Conservation (phyloP, 2,329 filamentous ascomycete genomes). For the Fusarium sp. region DNA sequence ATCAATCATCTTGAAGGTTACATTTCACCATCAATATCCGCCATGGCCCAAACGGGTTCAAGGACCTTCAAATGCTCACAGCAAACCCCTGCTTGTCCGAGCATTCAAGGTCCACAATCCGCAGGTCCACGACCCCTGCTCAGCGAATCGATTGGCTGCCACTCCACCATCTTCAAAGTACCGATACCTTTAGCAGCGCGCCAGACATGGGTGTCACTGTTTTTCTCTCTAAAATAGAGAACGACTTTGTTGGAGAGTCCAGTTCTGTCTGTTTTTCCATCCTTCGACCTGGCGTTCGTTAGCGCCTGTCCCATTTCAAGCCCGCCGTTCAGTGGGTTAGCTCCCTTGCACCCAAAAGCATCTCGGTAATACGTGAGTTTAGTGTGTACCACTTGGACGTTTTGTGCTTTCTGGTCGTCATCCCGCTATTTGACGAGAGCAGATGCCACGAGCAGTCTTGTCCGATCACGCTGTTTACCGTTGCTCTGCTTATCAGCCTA, state of each 20-base stretch:
- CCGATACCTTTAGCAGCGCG: constrained; percentile 29
- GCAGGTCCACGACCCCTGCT: constrained; percentile 40
- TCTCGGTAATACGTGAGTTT: background rate
- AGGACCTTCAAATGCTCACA: constrained; percentile 38
- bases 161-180: constrained; percentile 36
- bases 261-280: constrained; percentile 39
- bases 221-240: constrained; percentile 13
- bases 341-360: constrained; percentile 8
- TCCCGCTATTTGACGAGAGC: background rate
- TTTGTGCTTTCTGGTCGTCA: background rate
- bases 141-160: constrained; percentile 38
- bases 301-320: constrained; percentile 37
- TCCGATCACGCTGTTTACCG: background rate
- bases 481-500: constrained; percentile 3
- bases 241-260: constrained; percentile 10
- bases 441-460: background rate
- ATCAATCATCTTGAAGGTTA: constrained; percentile 26
- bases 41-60: constrained; percentile 36
- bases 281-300: constrained; percentile 38
- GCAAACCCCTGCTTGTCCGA: constrained; percentile 38
- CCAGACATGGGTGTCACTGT: background rate
- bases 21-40: constrained; percentile 32
- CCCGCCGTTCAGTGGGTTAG: constrained; percentile 31
- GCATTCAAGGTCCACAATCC: constrained; percentile 37
- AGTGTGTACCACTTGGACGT: background rate